Percentiles rank a stretch among this genome's conserved stretches.
Conservation (phyloP, 371 early-diverging fungal species). For the Dinochytrium kinnereticum region DNA sequence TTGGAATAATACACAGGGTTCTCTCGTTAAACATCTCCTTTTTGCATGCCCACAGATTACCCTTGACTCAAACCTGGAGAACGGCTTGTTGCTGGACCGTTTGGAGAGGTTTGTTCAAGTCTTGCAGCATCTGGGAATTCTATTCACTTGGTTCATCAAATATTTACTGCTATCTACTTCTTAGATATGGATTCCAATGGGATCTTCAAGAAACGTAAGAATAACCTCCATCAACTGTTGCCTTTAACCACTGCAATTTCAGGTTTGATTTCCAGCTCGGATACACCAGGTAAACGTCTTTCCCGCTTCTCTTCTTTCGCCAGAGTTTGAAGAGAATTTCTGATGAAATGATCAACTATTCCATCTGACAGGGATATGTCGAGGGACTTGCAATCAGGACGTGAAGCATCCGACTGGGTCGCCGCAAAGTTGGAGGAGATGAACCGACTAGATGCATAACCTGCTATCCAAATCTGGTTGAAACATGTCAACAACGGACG, state of each 20-base stretch:
- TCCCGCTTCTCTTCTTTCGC: not conserved
- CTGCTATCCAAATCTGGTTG: no score
- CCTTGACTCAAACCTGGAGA: slow-evolving; percentile 13
- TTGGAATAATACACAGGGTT: no score
- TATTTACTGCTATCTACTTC: not conserved
- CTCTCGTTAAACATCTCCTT: no score
- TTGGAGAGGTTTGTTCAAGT: slow-evolving; percentile 8
- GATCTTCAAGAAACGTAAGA: slow-evolving; percentile 3
- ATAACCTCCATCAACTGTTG: not conserved
- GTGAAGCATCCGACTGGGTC: slow-evolving; percentile 39
- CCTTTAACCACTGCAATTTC: not conserved
- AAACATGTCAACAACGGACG: no score
- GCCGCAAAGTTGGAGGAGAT: slow-evolving; percentile 33
- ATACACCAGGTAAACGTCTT: not conserved
- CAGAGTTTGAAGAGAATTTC: no score
- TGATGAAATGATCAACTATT: not conserved
- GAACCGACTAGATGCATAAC: slow-evolving; percentile 20
- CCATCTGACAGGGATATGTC: slow-evolving; percentile 6
- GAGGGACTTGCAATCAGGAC: slow-evolving; percentile 33
- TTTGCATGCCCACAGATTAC: not conserved
- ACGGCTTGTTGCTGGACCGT: slow-evolving; percentile 5
- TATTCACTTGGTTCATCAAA: slow-evolving; percentile 4
- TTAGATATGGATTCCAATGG: slow-evolving; percentile 10
- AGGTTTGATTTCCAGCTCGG: not conserved
- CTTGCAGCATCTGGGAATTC: not conserved